Conservation (phyloP, 768 basidiomycete species). For the Pisolithus orientalis region DNA sequence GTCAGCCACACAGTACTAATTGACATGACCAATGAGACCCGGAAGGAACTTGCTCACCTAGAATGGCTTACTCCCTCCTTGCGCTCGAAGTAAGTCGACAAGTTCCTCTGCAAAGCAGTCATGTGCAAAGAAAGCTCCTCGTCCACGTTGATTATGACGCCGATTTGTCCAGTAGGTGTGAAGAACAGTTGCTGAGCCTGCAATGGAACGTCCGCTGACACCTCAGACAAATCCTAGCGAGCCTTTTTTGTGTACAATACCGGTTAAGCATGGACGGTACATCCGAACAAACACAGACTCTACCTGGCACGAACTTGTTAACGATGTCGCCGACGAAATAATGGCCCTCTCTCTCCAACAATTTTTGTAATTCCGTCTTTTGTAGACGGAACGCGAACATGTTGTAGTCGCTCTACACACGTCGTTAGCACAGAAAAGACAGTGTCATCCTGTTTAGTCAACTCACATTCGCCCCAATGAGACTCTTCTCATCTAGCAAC, state of each 20-base stretch:
- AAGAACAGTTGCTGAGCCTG: constrained; percentile 64
- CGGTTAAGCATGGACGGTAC: neutral
- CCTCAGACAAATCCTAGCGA: constrained; percentile 43
- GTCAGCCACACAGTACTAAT: neutral
- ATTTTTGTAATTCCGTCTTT: constrained; percentile 33
- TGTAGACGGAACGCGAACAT: constrained; percentile 56
- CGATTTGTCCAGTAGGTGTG: constrained; percentile 75
- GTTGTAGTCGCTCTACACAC: constrained; percentile 57
- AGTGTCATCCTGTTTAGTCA: neutral
- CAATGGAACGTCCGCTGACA: constrained; percentile 36
- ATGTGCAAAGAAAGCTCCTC: constrained; percentile 52
- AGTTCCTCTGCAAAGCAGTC: constrained; percentile 69
- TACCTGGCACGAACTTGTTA: constrained; percentile 69
- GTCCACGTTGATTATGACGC: constrained; percentile 57
- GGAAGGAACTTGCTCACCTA: constrained; percentile 35
- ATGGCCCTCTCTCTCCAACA: constrained; percentile 58
- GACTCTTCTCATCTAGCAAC: constrained; percentile 42
- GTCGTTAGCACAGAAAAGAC: constrained; percentile 7
- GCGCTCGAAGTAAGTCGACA: constrained; percentile 46
- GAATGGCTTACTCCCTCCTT: constrained; percentile 56
- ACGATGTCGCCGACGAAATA: constrained; percentile 76
- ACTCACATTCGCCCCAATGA: constrained; percentile 75
- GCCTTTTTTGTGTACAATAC: constrained; percentile 34
- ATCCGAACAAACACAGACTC: constrained; percentile 1
- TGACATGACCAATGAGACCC: neutral